Evolutionary conservation across 208 protist species (phyloP).

Genomic region (Porcisia deanei): DNA sequence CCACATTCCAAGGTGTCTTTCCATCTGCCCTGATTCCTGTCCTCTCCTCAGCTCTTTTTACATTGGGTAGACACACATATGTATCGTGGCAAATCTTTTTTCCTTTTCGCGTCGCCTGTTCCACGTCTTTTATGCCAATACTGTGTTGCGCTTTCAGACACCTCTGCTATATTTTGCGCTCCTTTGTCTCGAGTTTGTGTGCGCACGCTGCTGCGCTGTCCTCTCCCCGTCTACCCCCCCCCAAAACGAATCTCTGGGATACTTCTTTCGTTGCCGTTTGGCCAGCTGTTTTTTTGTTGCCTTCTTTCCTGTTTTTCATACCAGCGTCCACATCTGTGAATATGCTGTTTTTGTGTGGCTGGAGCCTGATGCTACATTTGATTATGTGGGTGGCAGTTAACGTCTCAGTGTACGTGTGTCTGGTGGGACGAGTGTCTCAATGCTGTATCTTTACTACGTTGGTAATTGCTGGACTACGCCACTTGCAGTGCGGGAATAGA

Average conservation of each 20-base stretch:
- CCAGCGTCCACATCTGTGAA: not conserved
- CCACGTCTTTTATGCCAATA: too few species aligned
- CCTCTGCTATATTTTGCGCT: too few species aligned
- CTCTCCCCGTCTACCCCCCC: not conserved
- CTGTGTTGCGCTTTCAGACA: too few species aligned
- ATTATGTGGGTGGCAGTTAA: not conserved
- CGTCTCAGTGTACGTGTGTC: not conserved
- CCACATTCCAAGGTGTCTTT: too few species aligned
- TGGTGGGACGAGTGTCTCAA: not conserved
- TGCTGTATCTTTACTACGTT: not conserved
- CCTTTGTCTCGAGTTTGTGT: too few species aligned
- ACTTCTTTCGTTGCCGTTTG: slow-evolving; percentile 2
- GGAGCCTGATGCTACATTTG: not conserved
- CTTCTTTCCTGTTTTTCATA: not conserved
- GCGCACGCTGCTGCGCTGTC: not conserved
- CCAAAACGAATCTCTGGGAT: not conserved
- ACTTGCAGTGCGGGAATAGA: not conserved
- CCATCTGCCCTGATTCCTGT: too few species aligned
- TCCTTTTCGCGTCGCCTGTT: too few species aligned
- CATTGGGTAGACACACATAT: too few species aligned
- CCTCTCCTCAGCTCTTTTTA: too few species aligned
- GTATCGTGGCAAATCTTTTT: too few species aligned
- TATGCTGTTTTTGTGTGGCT: not conserved
- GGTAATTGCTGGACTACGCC: not conserved
- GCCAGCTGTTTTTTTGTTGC: not conserved